phyloP scores from a whole-genome alignment of 2,329 filamentous ascomycete species.

The Pseudogymnoascus sp. region DNA sequence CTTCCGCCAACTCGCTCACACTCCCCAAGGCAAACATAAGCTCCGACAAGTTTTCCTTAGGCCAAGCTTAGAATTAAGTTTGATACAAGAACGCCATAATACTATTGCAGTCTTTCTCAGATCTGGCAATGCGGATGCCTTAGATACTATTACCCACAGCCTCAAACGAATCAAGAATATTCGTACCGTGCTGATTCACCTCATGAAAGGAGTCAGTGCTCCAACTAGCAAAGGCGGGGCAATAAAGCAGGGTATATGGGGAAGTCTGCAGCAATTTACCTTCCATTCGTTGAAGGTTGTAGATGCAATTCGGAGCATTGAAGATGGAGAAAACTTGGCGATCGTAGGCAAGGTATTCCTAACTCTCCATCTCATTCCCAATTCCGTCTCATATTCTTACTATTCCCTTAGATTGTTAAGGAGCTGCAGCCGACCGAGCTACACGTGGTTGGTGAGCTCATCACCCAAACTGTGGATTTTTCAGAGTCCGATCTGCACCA shows the following conservation, averaged over 20 bases:
- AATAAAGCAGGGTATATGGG: constrained; percentile 63
- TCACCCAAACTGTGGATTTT: constrained; percentile 73
- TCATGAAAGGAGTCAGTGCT: constrained; percentile 69
- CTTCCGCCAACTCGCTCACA: constrained; percentile 66
- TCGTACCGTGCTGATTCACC: constrained; percentile 54
- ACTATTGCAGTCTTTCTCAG: constrained; percentile 59
- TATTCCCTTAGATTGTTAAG: constrained; percentile 42
- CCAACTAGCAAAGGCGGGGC: constrained; percentile 24
- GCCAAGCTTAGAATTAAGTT: constrained; percentile 58
- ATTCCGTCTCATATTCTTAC: background rate
- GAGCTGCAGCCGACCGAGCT: constrained; percentile 52
- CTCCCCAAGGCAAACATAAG: constrained; percentile 65
- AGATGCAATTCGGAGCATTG: constrained; percentile 51
- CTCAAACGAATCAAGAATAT: constrained; percentile 71
- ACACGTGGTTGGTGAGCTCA: constrained; percentile 57
- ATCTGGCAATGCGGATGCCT: constrained; percentile 53
- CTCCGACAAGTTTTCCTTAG: constrained; percentile 76
- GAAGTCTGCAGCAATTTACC: constrained; percentile 61
- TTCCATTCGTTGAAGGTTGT: constrained; percentile 62
- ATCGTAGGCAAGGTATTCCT: constrained; percentile 44
- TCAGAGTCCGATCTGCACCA: constrained; percentile 62
- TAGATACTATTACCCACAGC: constrained; percentile 49
- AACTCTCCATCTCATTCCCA: background rate
- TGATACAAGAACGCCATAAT: constrained; percentile 64
- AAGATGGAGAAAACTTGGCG: constrained; percentile 41